Evolutionary conservation across 371 early-diverging fungal genomes (phyloP).

Genomic region (Apophysomyces sp.): DNA sequence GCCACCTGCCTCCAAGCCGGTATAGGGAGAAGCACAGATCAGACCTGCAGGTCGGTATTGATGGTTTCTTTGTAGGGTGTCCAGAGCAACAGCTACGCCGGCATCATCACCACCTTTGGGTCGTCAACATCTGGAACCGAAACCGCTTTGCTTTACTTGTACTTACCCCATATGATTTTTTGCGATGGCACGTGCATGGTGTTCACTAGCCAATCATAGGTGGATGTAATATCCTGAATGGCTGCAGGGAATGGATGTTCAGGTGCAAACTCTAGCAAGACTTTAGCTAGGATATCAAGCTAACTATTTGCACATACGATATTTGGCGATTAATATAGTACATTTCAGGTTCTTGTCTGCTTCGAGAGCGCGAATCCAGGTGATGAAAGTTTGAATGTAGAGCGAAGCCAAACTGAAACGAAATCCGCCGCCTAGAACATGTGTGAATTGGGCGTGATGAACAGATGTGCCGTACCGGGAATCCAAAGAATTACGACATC

Average conservation of each 20-base stretch:
- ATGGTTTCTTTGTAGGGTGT: conserved; percentile 20
- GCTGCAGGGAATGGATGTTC: conserved; percentile 31
- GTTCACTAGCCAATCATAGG: conserved; percentile 30
- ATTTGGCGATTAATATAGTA: conserved; percentile 36
- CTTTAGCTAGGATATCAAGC: neutral
- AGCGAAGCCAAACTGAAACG: conserved; percentile 31
- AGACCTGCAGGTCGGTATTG: conserved; percentile 24
- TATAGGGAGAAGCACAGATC: conserved; percentile 45
- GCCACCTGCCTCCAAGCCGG: conserved; percentile 42
- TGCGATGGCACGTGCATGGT: conserved; percentile 20
- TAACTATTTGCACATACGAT: conserved; percentile 20
- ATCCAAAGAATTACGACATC: conserved; percentile 42
- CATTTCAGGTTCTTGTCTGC: conserved; percentile 40
- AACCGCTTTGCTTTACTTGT: too few species aligned
- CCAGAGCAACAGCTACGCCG: conserved; percentile 36
- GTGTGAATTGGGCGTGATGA: neutral
- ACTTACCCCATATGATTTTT: conserved; percentile 7
- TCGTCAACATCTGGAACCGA: too few species aligned
- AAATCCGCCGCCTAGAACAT: conserved; percentile 38
- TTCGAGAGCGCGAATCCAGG: conserved; percentile 35
- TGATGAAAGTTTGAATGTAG: conserved; percentile 31
- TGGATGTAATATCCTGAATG: conserved; percentile 27
- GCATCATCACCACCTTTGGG: conserved; percentile 39
- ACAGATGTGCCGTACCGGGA: conserved; percentile 27
- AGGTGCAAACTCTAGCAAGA: conserved; percentile 20